A percentile compares a stretch with the other conserved stretches of the same genome.
phyloP scores from a whole-genome alignment of 371 early-diverging fungal genomes.

The Syncephalastrum monosporum region DNA sequence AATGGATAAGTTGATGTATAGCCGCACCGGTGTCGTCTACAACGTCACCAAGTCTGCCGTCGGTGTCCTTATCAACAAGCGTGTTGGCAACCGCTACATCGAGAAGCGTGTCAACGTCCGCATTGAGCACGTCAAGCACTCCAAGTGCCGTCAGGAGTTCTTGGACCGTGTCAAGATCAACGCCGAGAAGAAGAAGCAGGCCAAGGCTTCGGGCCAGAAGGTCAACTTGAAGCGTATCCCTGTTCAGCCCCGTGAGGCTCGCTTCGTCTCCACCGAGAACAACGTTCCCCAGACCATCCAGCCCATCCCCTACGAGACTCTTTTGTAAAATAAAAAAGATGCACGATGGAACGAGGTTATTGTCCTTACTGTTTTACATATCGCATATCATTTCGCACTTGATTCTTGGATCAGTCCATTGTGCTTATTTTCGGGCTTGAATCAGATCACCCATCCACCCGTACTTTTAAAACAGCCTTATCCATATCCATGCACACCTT shows the following conservation, averaged over 20 bases:
- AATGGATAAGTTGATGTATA: conserved; percentile 21
- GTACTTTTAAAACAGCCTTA: too few species aligned
- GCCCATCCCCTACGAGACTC: conserved; percentile 95
- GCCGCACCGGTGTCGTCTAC: conserved; percentile 97
- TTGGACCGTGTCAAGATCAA: conserved; percentile 96
- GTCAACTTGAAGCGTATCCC: conserved; percentile 94
- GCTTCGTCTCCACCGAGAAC: conserved; percentile 83
- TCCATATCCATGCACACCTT: too few species aligned
- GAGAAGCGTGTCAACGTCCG: conserved; percentile 99
- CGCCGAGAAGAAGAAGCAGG: conserved; percentile 82
- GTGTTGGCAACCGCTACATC: conserved; percentile 95
- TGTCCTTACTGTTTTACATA: too few species aligned
- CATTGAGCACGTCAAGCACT: conserved; percentile 99
- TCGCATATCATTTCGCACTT: too few species aligned
- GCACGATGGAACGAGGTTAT: too few species aligned
- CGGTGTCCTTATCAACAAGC: conserved; percentile 98
- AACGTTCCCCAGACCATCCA: conserved; percentile 92
- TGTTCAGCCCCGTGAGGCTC: conserved; percentile 88
- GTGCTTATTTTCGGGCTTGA: too few species aligned
- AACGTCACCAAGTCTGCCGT: conserved; percentile 98
- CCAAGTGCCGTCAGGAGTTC: conserved; percentile 99
- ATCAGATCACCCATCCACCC: too few species aligned
- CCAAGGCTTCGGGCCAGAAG: conserved; percentile 62
- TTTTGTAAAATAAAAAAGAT: conserved; percentile 48
- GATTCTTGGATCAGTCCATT: too few species aligned